Evolutionary conservation across 192 early-diverging fungal species (phyloP).

Genomic region (Funneliformis mosseae): DNA sequence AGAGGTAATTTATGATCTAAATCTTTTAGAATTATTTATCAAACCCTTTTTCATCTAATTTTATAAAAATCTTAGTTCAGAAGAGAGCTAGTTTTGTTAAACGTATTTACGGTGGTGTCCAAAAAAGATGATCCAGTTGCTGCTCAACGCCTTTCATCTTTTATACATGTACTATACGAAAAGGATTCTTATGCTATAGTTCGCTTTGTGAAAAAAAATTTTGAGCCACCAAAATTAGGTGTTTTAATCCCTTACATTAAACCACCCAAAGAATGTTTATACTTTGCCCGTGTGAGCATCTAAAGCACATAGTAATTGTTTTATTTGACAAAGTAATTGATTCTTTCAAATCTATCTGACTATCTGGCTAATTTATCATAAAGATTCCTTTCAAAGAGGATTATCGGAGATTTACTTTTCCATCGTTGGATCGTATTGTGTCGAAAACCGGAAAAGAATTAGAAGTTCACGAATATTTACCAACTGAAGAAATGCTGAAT

Average conservation of each 20-base stretch:
- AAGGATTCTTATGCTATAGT: slow-evolving; percentile 58
- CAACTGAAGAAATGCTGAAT: slow-evolving; percentile 54
- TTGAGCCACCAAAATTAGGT: slow-evolving; percentile 63
- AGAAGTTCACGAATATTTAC: slow-evolving; percentile 47
- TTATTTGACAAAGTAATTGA: neutral
- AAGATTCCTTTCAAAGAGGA: slow-evolving; percentile 73
- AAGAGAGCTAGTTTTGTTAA: slow-evolving; percentile 56
- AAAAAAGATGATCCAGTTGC: slow-evolving; percentile 44
- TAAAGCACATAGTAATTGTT: neutral
- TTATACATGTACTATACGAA: slow-evolving; percentile 55
- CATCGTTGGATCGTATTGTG: slow-evolving; percentile 48
- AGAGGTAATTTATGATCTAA: slow-evolving; percentile 39
- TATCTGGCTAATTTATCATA: neutral
- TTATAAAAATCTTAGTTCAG: slow-evolving; percentile 48
- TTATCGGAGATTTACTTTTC: slow-evolving; percentile 55
- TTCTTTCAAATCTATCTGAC: neutral
- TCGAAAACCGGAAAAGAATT: slow-evolving; percentile 46
- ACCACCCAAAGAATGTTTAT: slow-evolving; percentile 44
- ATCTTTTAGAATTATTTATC: neutral
- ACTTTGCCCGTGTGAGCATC: slow-evolving; percentile 37
- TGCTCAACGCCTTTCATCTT: slow-evolving; percentile 49
- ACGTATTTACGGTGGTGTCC: slow-evolving; percentile 55
- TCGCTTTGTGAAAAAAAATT: slow-evolving; percentile 57
- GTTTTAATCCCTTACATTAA: slow-evolving; percentile 58
- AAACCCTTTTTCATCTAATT: neutral